A percentile compares a stretch with the other conserved stretches of the same genome.
Conservation (phyloP, 805 yeast genomes). For the Cyberlindnera petersonii region DNA sequence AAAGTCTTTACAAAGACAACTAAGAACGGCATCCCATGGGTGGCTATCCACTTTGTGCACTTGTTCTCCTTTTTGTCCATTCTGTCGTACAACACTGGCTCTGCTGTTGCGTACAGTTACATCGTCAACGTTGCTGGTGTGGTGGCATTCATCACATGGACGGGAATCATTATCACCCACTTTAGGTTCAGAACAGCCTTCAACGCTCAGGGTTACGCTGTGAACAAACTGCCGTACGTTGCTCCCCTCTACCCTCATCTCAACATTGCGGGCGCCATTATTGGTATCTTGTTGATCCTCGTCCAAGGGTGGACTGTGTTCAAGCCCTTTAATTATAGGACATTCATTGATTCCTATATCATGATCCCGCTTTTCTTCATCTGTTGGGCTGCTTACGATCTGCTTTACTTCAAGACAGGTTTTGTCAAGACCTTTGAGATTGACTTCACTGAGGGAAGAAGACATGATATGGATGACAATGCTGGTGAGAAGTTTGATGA, state of each 20-base stretch:
- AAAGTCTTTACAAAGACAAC: slow-evolving; percentile 47
- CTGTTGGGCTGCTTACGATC: slow-evolving; percentile 36
- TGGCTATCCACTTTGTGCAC: slow-evolving; percentile 54
- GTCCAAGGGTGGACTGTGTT: slow-evolving; percentile 50
- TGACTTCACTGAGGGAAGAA: slow-evolving; percentile 47
- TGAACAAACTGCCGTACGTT: slow-evolving; percentile 66
- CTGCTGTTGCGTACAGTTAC: slow-evolving; percentile 63
- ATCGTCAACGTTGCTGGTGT: slow-evolving; percentile 68
- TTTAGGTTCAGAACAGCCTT: slow-evolving; percentile 65
- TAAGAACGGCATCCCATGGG: slow-evolving; percentile 60
- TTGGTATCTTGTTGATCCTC: slow-evolving; percentile 38
- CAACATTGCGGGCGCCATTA: slow-evolving; percentile 36
- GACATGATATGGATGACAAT: slow-evolving; percentile 34
- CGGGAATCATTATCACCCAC: slow-evolving; percentile 57
- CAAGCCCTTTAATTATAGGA: slow-evolving; percentile 45
- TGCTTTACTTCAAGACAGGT: slow-evolving; percentile 37
- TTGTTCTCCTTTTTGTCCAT: slow-evolving; percentile 55
- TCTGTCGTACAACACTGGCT: slow-evolving; percentile 51
- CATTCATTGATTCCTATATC: slow-evolving; percentile 58
- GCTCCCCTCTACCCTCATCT: slow-evolving; percentile 49
- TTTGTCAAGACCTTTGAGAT: slow-evolving; percentile 41
- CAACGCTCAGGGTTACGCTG: slow-evolving; percentile 52
- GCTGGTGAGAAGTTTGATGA: slow-evolving; percentile 4
- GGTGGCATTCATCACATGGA: slow-evolving; percentile 72
- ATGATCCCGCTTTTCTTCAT: slow-evolving; percentile 54